Base-by-base conservation (phyloP, 2,329 filamentous ascomycete genomes). In the Exophiala sp. region DNA sequence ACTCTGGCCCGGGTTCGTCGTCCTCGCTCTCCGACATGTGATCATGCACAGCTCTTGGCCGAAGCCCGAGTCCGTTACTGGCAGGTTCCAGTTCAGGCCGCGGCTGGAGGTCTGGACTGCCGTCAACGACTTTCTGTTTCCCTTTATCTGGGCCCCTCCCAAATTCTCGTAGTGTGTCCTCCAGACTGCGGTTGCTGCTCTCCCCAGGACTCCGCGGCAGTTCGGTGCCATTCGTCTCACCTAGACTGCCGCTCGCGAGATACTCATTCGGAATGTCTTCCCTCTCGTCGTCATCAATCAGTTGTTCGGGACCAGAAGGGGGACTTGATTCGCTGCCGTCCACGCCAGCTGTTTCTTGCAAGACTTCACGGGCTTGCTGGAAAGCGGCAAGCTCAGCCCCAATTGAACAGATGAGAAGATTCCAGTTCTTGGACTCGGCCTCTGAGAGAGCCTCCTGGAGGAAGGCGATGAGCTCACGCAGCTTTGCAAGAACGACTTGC, bases 371-470 rank as follows among this genome's bases (percentile, higher is more conserved):
- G 11, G 68, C 72, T 60, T 71, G 65, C 30, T 62, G 61, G 39
- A 75, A 63, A 5, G 81, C 79, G 55, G 81, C 78, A 2, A 82
- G 65, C 61, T 84, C 81, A 1, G 81, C 78, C 2, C 78, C 78
- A 52, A 83, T 78, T 46, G 79, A 79, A 50, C 76, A 80, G 21
- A 82, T 73, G 23, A 84, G 69, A 16, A 83, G 64, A 46, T 76
- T 82, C 81, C 81, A 84, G 43, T 73, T 70, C 41, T 71, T 72
- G 3, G 70, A 67, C 46, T 79, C 73, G 1, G 79, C 78, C 14
- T 73, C 58, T 11, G 73, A 67, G 44, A 79, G 60, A 48, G 77
- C 72, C 2, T 66, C 63, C 56, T 79, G 70, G 8, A 83, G 62
- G 10, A 68, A 68, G 1, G 21, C 60, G 44, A 48, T 63, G 53